Evolutionary conservation across 352 stramenopile species (phyloP).

Genomic region (Phytophthora europaea): DNA sequence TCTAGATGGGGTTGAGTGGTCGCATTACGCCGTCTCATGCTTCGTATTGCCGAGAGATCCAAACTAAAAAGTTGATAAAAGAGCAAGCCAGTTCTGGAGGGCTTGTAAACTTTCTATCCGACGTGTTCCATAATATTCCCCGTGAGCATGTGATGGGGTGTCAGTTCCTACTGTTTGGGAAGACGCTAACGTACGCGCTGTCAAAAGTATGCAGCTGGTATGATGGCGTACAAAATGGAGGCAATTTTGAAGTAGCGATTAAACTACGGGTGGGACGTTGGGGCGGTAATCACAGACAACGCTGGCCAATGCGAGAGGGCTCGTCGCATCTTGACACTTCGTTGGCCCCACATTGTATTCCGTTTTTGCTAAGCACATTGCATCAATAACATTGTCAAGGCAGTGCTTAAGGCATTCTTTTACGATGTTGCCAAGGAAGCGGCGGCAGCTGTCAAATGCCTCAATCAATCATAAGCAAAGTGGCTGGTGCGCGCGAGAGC

Average conservation of each 20-base stretch:
- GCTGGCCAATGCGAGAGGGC: slow-evolving; percentile 13
- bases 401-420: slow-evolving; percentile 6
- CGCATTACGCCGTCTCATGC: background rate
- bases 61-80: background rate
- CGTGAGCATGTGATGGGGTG: slow-evolving; percentile 13
- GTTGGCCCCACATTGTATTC: background rate
- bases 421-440: background rate
- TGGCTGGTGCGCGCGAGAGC: background rate
- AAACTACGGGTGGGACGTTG: slow-evolving; percentile 5
- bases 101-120: slow-evolving; percentile 18
- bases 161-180: slow-evolving; percentile 10
- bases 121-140: slow-evolving; percentile 19
- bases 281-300: slow-evolving; percentile 4
- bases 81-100: background rate
- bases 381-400: background rate
- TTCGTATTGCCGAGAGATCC: background rate
- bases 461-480: slow-evolving; percentile 14
- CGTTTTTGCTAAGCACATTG: slow-evolving; percentile 7
- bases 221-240: slow-evolving; percentile 19
- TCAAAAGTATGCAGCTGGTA: background rate
- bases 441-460: slow-evolving; percentile 3
- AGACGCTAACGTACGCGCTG: slow-evolving; percentile 1
- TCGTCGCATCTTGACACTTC: slow-evolving; percentile 1
- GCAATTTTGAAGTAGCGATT: background rate
- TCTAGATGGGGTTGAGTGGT: background rate